Base-by-base conservation (phyloP, 257 asterid genomes). In the Scutellaria galericulata region DNA sequence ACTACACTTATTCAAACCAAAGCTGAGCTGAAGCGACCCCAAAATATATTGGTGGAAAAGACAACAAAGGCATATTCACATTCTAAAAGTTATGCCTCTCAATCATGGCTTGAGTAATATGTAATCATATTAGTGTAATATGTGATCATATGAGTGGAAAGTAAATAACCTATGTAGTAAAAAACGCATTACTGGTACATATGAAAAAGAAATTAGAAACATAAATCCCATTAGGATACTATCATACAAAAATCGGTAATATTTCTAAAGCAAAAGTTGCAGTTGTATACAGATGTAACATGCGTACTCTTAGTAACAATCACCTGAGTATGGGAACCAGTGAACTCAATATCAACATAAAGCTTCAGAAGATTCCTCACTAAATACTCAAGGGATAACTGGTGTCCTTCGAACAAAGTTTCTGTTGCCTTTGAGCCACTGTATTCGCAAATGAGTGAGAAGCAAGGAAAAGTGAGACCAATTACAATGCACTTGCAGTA, bases 251-350 rank as follows among this genome's bases (percentile, higher is more conserved):
- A 45, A 11, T n/a, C 4, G 8, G 8, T 42, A 54, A 24, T 37
- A 54, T 66, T 13, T 44, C 60, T 15, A 67, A 18, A 27, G 12
- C 64, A 20, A 27, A 63, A 46, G 14, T 42, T 71, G 42, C 63
- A 53, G 54, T n/a, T 35, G 57, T 42, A 27, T 31, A 35, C 20
- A 11, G 7, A 39, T 47, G 62, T 71, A 73, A 24, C 57, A 40
- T 18, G 51, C 47, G 76, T 44, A 18, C n/a, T 40, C 66, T 67
- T 53, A 68, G 58, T 41, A 67, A 63, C 71, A 72, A 72, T 83
- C 76, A 95, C 99, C 99, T 94, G 99, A 53, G 98, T 91, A 64
- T 94, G 99, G 66, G 99, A 91, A 69, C 99, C 99, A 7, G 99
- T 94, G 79, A 94, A 94, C 83, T 94, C 99, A 52, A 94, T 94